Base-by-base conservation (phyloP, 805 yeast species). In the Kodamaea kakaduensis region DNA sequence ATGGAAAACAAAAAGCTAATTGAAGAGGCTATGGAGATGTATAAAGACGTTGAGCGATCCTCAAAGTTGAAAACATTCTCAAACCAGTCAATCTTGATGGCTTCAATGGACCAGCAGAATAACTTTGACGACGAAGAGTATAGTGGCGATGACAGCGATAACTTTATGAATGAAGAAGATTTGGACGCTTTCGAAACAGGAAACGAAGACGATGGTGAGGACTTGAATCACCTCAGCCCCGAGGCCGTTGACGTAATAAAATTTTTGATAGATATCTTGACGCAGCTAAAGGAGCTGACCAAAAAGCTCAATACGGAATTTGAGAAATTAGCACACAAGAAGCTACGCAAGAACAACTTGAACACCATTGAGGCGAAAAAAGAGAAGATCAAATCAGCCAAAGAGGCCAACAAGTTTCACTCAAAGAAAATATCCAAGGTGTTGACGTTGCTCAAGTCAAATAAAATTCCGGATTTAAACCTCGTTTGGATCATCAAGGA, bases 1-100 rank as follows among this genome's bases (percentile, higher is more conserved):
- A 61, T 57, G 25, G 71, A 65, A 33, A 61, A 64, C 40, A 57
- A 68, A 37, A 50, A 57, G 40, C 47, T 59, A 17, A 67, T 67
- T 17, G 72, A 66, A 36, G 71, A 64, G 42, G 69, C 71, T 15
- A 66, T 67, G 71, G 71, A 66, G 38, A 59, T 59, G 25, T 67
- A 64, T 40, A 67, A 67, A 40, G 70, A 62, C 17, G 71, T 67
- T 18, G 72, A 67, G 38, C 59, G 64, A 34, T 51, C 56, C 31
- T 59, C 67, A 6, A 67, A 67, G 42, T 59, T 67, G 61, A 67
- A 67, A 42, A 57, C 70, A 3, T 67, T 59, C 39, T 64, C 70
- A 4, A 67, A 67, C 45, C 72, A 67, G 38, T 61, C 69, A 3
- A 67, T 67, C 16, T 67, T 73, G 58, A 50, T 67, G 50, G 69